Conservation (phyloP, 192 early-diverging fungal species). For the Anaeromyces robustus region DNA sequence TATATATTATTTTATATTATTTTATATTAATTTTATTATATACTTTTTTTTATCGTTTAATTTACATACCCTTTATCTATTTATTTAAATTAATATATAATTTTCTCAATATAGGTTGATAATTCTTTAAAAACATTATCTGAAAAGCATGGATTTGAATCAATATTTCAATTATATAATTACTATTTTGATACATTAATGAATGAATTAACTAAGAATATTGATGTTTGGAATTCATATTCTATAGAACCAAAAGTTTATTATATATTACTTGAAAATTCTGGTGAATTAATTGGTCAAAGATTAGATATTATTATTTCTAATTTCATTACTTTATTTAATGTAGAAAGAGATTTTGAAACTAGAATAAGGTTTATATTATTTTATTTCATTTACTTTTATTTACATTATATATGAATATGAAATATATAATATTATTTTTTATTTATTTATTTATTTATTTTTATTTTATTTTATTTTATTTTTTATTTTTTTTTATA, state of each 20-base stretch:
- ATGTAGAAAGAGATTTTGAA: conserved; percentile 20
- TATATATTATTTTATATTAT: no score
- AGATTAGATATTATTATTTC: conserved; percentile 16
- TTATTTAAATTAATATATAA: no score
- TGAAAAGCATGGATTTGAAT: not conserved
- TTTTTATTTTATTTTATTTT: no score
- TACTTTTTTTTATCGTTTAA: no score
- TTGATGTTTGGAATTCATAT: conserved; percentile 21
- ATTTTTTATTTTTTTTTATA: no score
- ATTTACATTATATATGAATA: no score
- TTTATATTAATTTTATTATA: no score
- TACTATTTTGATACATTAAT: not conserved
- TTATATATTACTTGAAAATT: conserved; percentile 10
- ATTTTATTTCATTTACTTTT: no score
- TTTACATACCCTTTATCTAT: no score
- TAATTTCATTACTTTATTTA: conserved; percentile 9
- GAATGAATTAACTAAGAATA: not conserved
- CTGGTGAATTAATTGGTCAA: conserved; percentile 13
- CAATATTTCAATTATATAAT: not conserved
- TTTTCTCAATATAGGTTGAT: not conserved
- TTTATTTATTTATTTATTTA: no score
- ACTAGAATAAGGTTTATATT: conserved; percentile 15
- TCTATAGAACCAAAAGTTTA: conserved; percentile 20
- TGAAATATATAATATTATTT: no score
- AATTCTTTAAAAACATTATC: not conserved